Conservation (phyloP, 108 stramenopile species). For the Cyclotella kingstonii region DNA sequence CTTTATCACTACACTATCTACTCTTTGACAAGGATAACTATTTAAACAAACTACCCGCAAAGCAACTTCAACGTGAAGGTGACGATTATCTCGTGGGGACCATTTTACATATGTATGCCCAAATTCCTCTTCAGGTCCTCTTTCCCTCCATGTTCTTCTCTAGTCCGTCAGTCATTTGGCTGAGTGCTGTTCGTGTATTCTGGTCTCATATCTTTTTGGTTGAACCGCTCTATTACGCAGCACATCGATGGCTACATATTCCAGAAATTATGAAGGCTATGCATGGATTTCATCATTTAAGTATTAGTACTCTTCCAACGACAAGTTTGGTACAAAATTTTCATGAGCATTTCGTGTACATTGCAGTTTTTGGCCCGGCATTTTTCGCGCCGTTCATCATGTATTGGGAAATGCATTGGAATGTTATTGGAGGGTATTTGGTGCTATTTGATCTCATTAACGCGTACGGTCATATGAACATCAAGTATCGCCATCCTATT, state of each 20-base stretch:
- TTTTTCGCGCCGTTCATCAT: constrained; percentile 45
- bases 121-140: constrained; percentile 56
- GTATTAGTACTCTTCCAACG: constrained; percentile 59
- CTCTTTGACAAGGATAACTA: constrained; percentile 73
- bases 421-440: constrained; percentile 55
- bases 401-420: constrained; percentile 55
- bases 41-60: constrained; percentile 58
- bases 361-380: constrained; percentile 68
- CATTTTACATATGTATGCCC: constrained; percentile 64
- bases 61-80: constrained; percentile 57
- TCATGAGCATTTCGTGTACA: constrained; percentile 70
- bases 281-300: constrained; percentile 75
- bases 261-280: constrained; percentile 68
- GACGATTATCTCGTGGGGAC: constrained; percentile 63
- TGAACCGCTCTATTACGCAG: constrained; percentile 67
- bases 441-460: constrained; percentile 63
- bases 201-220: constrained; percentile 53
- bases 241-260: constrained; percentile 68
- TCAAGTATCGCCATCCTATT: constrained; percentile 49
- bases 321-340: constrained; percentile 72
- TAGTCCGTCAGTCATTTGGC: constrained; percentile 28
- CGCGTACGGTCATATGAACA: constrained; percentile 65
- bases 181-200: constrained; percentile 42
- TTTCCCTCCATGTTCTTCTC: constrained; percentile 73
- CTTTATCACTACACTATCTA: constrained; percentile 57